Evolutionary conservation across 345 rosid genomes (phyloP).

Genomic region (Salix arbutifolia): DNA sequence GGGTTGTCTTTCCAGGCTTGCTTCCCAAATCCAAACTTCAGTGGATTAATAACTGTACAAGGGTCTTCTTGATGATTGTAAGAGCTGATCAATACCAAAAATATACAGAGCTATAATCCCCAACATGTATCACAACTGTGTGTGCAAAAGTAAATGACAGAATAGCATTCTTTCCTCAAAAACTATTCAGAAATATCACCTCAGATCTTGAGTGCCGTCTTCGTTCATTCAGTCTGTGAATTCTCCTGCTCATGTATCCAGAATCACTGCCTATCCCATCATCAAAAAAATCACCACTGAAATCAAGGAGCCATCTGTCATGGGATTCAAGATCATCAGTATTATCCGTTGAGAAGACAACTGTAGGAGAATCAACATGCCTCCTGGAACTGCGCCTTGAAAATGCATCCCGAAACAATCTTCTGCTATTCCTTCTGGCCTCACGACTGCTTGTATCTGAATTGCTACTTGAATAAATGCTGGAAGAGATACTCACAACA

Average conservation of each 20-base stretch:
- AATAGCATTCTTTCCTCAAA: background rate
- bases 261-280: constrained; percentile 41
- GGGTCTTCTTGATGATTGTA: background rate
- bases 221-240: constrained; percentile 44
- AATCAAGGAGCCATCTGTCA: constrained; percentile 57
- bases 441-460: constrained; percentile 39
- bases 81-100: background rate
- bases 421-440: constrained; percentile 45
- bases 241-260: constrained; percentile 43
- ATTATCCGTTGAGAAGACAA: constrained; percentile 43
- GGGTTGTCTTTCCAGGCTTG: background rate
- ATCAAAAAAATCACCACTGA: constrained; percentile 37
- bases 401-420: constrained; percentile 59
- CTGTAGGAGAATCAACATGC: constrained; percentile 36
- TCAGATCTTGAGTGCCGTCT: constrained; percentile 55
- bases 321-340: constrained; percentile 35
- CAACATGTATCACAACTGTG: background rate
- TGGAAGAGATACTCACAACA: constrained; percentile 53
- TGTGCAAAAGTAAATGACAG: background rate
- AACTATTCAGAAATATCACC: constrained; percentile 33
- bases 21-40: background rate
- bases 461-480: constrained; percentile 33
- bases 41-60: background rate
- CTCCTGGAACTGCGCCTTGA: constrained; percentile 48
- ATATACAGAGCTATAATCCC: background rate